Base-by-base conservation (phyloP, 2,329 filamentous ascomycete genomes). In the Dothideomycetes sp. region DNA sequence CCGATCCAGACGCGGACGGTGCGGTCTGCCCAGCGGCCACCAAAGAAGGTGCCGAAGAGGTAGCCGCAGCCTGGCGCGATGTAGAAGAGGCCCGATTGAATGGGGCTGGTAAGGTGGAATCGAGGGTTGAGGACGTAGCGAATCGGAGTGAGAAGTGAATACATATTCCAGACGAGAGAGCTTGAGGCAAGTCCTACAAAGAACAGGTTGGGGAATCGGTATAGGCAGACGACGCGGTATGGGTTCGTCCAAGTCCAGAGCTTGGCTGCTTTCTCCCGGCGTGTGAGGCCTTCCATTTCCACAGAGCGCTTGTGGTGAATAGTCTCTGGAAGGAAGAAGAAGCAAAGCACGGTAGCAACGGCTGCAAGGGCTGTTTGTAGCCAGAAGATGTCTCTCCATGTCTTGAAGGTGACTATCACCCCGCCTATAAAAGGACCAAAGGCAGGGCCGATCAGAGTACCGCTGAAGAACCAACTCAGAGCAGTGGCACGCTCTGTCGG, bases 361-460 rank as follows among this genome's bases (percentile, higher is more conserved):
- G 72, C 80, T 0, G 77, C 78, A 4, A 86, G 66, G 0, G 72
- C 81, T 0, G 78, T 76, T 53, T 87, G 82, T 0, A 88, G 64
- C 77, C 81, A 87, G 62, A 86, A 87, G 38, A 87, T 84, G 31
- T 74, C 73, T 14, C 81, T 70, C 84, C 84, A 89, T 2, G 69
- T 73, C 5, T 70, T 68, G 57, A 77, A 86, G 0, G 81, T 87
- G 12, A 87, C 80, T 37, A 89, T 84, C 33, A 86, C 77, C 17
- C 82, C 84, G 40, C 83, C 76, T 8, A 87, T 65, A 50, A 85
- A 82, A 1, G 76, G 74, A 2, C 82, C 81, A 51, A 82, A 67
- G 1, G 77, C 78, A 5, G 83, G 82, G 0, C 82, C 83, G 34
- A 85, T 75, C 0, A 87, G 63, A 0, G 79, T 84, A 0, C 81